These are phyloP conservation scores for Sarocladiaceae sp. DNA, from an alignment of 2,329 filamentous ascomycete species.

Conservation along the genomic window DNA sequence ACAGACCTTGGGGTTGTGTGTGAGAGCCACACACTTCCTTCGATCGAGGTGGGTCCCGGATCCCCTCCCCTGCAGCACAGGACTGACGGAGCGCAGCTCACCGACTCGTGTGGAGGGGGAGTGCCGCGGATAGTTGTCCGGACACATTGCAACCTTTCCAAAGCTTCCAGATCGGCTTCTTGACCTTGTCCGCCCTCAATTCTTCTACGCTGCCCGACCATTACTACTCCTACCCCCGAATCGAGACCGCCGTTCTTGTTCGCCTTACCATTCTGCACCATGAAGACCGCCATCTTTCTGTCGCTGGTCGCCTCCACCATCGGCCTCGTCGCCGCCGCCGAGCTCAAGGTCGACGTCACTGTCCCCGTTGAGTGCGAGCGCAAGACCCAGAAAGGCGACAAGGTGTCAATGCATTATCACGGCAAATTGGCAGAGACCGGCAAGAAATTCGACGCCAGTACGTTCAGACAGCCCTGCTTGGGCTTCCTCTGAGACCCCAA, in stretches of 20 bases:
- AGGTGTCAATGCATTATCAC: constrained; percentile 81
- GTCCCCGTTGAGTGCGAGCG: constrained; percentile 72
- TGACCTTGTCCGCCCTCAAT: background rate
- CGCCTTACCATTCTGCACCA: constrained; percentile 25
- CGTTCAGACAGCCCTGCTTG: constrained; percentile 19
- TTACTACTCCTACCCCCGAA: background rate
- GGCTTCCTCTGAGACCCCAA: background rate
- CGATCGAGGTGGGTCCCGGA: no score
- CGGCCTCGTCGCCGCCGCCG: constrained; percentile 47
- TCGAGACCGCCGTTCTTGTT: constrained; percentile 3
- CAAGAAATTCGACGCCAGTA: constrained; percentile 76
- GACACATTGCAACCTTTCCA: constrained; percentile 5
- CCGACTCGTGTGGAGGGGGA: background rate
- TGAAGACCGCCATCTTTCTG: constrained; percentile 46
- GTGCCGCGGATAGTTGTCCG: background rate
- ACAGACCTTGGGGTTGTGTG: no score
- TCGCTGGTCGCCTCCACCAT: constrained; percentile 48
- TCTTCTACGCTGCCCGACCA: background rate
- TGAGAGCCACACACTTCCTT: no score
- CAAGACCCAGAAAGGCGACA: constrained; percentile 73
- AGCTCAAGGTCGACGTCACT: constrained; percentile 75
- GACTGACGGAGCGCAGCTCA: background rate
- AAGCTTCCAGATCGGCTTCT: background rate
- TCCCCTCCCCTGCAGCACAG: no score
- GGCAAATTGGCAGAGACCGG: constrained; percentile 74